Conservation (phyloP, 1,284 basidiomycete genomes). For the Cerioporus squamosus region DNA sequence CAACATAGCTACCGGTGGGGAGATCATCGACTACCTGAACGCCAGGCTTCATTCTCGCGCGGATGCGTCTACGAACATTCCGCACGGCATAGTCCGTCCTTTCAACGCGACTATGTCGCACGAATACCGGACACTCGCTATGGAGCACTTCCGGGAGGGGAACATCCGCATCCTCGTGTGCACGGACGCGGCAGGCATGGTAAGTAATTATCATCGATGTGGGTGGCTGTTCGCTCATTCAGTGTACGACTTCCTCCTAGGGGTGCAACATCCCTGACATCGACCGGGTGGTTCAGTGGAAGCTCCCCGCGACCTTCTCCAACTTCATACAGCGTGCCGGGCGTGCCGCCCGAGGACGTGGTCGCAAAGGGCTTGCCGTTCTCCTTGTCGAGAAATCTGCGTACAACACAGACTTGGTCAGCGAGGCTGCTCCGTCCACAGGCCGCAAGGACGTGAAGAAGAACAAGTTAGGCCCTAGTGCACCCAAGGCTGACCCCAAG, state of each 20-base stretch:
- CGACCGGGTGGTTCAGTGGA: constrained; percentile 32
- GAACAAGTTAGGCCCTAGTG: neutral
- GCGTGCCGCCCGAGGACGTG: constrained; percentile 22
- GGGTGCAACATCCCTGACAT: constrained; percentile 32
- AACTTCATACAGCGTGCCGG: constrained; percentile 31
- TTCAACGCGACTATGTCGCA: constrained; percentile 25
- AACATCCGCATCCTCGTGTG: constrained; percentile 26
- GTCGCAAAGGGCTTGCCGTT: constrained; percentile 21
- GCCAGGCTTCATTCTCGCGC: neutral
- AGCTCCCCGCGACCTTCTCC: constrained; percentile 26
- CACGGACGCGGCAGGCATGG: constrained; percentile 36
- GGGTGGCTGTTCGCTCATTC: neutral
- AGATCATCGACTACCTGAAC: constrained; percentile 27
- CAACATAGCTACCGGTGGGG: constrained; percentile 20
- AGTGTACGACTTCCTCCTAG: constrained; percentile 2
- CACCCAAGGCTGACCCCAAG: neutral
- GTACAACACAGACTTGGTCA: constrained; percentile 7
- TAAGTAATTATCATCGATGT: no score
- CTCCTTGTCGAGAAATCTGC: constrained; percentile 28
- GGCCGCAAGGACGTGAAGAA: neutral
- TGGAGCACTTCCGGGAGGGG: constrained; percentile 19
- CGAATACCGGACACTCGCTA: constrained; percentile 18
- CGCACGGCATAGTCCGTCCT: constrained; percentile 13
- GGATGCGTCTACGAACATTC: no score
- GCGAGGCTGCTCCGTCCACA: neutral